A percentile compares a stretch with the other conserved stretches of the same genome.
phyloP scores from a whole-genome alignment of 2,329 filamentous ascomycete species.

The Colletotrichum sp. region DNA sequence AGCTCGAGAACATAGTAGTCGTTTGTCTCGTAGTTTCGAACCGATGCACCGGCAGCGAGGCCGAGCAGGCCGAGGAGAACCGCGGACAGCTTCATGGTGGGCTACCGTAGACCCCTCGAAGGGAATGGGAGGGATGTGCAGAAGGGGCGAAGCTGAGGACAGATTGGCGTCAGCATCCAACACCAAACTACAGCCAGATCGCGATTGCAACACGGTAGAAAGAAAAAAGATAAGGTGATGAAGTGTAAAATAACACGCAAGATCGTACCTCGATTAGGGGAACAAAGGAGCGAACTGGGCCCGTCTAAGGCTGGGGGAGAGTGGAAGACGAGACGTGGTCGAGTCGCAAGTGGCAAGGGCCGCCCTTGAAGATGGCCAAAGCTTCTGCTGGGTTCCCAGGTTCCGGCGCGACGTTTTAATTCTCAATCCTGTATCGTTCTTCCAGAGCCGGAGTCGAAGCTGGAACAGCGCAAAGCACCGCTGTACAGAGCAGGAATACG shows the following conservation, averaged over 20 bases:
- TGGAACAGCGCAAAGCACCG: background rate
- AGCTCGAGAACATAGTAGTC: constrained; percentile 96
- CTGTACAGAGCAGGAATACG: background rate
- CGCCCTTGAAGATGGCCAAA: constrained; percentile 18
- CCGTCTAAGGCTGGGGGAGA: constrained; percentile 11
- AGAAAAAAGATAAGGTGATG: background rate
- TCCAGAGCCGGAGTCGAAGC: background rate
- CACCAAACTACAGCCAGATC: background rate
- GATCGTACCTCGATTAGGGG: constrained; percentile 13
- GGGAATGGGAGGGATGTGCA: background rate
- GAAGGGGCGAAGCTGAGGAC: background rate
- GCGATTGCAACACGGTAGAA: background rate
- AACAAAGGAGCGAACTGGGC: constrained; percentile 12
- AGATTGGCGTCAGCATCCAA: background rate
- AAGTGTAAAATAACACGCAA: background rate
- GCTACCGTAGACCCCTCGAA: constrained; percentile 15
- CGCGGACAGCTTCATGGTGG: constrained; percentile 56
- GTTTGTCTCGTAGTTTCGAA: constrained; percentile 77
- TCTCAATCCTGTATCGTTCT: background rate
- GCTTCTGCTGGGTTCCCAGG: background rate
- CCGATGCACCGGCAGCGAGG: constrained; percentile 52
- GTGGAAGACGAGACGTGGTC: constrained; percentile 18
- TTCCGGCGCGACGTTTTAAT: background rate
- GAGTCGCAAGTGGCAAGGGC: constrained; percentile 21
- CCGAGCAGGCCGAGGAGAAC: constrained; percentile 58